Percentiles rank a stretch among this genome's conserved stretches.
These are phyloP conservation scores for Kluyveromyces nonfermentans DNA, from an alignment of 805 yeast species.

Conservation along the genomic window DNA sequence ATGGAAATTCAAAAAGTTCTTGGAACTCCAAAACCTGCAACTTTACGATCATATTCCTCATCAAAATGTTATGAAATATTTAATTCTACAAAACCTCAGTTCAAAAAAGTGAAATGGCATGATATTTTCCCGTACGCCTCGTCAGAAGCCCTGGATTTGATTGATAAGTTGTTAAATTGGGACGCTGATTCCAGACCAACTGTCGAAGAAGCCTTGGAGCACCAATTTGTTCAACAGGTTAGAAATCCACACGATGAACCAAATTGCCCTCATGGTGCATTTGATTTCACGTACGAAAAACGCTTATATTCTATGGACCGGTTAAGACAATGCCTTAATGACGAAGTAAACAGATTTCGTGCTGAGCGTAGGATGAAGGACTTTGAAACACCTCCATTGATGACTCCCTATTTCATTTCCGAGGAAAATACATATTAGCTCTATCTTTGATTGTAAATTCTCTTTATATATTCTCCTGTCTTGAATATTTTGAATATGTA, in stretches of 20 bases:
- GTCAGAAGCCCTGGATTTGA: slow-evolving; percentile 39
- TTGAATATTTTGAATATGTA: no score
- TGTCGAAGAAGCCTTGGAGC: slow-evolving; percentile 49
- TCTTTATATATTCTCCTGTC: neutral
- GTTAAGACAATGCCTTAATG: slow-evolving; percentile 38
- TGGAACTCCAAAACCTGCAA: slow-evolving; percentile 56
- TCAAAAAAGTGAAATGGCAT: slow-evolving; percentile 38
- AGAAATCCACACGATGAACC: slow-evolving; percentile 53
- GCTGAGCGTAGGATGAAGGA: slow-evolving; percentile 1
- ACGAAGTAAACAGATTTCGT: slow-evolving; percentile 37
- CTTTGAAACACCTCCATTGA: slow-evolving; percentile 3
- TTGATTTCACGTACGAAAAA: slow-evolving; percentile 63
- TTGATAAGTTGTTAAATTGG: slow-evolving; percentile 55
- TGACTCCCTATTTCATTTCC: slow-evolving; percentile 3
- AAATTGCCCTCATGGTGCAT: slow-evolving; percentile 33
- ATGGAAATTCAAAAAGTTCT: slow-evolving; percentile 56
- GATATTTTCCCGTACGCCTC: slow-evolving; percentile 56
- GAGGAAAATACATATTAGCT: neutral
- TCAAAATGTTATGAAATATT: slow-evolving; percentile 39
- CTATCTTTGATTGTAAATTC: neutral
- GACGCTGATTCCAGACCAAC: slow-evolving; percentile 44
- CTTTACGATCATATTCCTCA: slow-evolving; percentile 38
- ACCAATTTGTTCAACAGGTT: slow-evolving; percentile 44
- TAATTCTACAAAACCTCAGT: slow-evolving; percentile 36
- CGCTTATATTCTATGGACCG: slow-evolving; percentile 32